Percentiles rank a stretch among this genome's conserved stretches.
Conservation (phyloP, 2,329 filamentous ascomycete species). For the Clarireedia paspali region DNA sequence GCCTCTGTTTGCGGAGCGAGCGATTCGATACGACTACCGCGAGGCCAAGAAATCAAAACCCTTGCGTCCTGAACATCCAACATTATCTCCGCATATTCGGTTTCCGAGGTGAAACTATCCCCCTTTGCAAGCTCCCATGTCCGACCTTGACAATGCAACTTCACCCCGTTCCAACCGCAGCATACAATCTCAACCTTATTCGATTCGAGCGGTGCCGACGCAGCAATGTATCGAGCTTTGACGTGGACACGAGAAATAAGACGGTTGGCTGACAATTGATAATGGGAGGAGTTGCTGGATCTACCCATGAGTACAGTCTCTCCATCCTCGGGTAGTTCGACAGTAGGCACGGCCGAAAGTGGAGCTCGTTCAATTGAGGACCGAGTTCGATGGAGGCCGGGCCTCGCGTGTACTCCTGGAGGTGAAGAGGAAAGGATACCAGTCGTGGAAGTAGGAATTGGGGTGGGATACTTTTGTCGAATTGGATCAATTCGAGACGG, state of each 20-base stretch:
- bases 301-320: conserved; percentile 81
- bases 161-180: conserved; percentile 92
- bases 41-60: conserved; percentile 84
- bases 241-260: conserved; percentile 92
- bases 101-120: conserved; percentile 84
- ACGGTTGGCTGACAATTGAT: conserved; percentile 86
- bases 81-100: conserved; percentile 84
- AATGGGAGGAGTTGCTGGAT: conserved; percentile 91
- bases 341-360: conserved; percentile 71
- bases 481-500: conserved; percentile 30
- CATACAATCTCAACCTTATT: conserved; percentile 84
- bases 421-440: conserved; percentile 86
- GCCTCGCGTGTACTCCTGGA: conserved; percentile 45
- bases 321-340: conserved; percentile 75
- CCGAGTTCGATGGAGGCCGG: conserved; percentile 50
- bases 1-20: conserved; percentile 41
- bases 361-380: conserved; percentile 66
- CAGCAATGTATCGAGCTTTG: conserved; percentile 73
- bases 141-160: conserved; percentile 82
- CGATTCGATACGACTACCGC: conserved; percentile 40
- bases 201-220: conserved; percentile 57
- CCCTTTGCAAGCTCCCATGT: conserved; percentile 82
- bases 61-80: conserved; percentile 90
- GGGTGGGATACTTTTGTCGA: conserved; percentile 72
- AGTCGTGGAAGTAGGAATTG: conserved; percentile 87